Conservation (phyloP, 257 asterid species). For the Fraxinus cuspidata region DNA sequence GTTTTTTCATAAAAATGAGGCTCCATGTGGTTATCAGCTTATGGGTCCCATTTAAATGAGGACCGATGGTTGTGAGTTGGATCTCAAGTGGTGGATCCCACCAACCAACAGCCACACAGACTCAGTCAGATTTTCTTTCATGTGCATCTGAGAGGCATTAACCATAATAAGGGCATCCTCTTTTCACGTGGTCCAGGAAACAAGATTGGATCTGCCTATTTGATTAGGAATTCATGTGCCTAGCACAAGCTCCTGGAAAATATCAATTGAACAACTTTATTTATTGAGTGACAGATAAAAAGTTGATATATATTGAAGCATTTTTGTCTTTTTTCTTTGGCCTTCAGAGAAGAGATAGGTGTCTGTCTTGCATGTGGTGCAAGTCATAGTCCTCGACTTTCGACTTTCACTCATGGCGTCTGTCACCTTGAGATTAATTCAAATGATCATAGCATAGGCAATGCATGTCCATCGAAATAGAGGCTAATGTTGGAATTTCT, state of each 20-base stretch:
- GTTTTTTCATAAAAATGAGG: slow-evolving; percentile 20
- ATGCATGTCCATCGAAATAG: too few relatives aligned
- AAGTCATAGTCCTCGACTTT: not conserved
- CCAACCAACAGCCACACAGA: slow-evolving; percentile 21
- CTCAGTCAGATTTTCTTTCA: slow-evolving; percentile 33
- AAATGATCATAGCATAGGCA: too few relatives aligned
- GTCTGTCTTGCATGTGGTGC: not conserved
- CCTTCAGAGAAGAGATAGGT: not conserved
- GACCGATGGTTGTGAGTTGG: slow-evolving; percentile 51
- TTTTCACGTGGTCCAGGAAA: slow-evolving; percentile 18
- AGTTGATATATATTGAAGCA: not conserved
- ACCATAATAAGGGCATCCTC: slow-evolving; percentile 4
- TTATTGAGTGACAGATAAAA: not conserved
- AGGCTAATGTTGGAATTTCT: too few relatives aligned
- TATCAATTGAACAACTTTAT: not conserved
- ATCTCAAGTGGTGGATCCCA: slow-evolving; percentile 41
- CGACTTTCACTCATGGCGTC: not conserved
- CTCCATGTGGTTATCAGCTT: slow-evolving; percentile 16
- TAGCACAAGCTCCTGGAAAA: slow-evolving; percentile 10
- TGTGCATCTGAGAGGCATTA: slow-evolving; percentile 30
- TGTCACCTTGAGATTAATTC: not conserved
- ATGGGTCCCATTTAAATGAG: slow-evolving; percentile 44
- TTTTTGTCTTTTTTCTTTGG: not conserved
- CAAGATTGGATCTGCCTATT: slow-evolving; percentile 23
- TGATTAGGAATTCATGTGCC: slow-evolving; percentile 20